Evolutionary conservation across 2,329 filamentous ascomycete genomes (phyloP), one percentile per base, ranked within the genome.

Genomic region (Xylaria sp.): DNA sequence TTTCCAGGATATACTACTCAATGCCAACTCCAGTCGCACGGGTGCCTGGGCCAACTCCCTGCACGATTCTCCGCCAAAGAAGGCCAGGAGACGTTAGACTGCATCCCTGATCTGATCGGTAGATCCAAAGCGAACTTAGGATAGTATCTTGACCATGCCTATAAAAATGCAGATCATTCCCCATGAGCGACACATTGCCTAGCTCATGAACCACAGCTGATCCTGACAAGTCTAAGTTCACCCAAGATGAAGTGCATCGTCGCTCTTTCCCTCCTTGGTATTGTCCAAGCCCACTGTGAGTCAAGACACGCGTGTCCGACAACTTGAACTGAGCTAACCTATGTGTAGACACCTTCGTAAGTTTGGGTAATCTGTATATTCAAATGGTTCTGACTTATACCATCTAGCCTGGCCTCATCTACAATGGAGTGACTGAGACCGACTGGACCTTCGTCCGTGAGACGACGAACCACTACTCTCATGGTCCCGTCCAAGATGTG

Each of bases 391-490:
- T 62, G 19, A 63, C 40, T 21, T 42, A 45, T 28, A 21, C 15
- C 23, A 17, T 25, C 6, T 59, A 69, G 67, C 71, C 71, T 11
- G 70, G 67, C 17, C 60, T 73, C n/a, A 54, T 71, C 40, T 67
- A 71, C 60, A 65, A 66, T 19, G 70, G 68, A 53, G 64, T 65
- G 11, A 71, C 70, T 3, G 66, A 70, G 45, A 63, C 60, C 1
- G 75, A 77, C 63, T 78, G 75, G 75, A 72, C 69, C 2, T 73
- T 65, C 31, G 69, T 78, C 43, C 71, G 77, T 21, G 70, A 77
- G 66, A 78, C 77, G 25, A 76, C 77, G 28, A 78, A 78, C 68
- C 75, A 74, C 67, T 70, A 78, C 60, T 70, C 68, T 25, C 77
- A 78, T 61, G 69, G 69, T 5, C 75, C 66, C 0, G 75, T 78